These are phyloP conservation scores for Alternaria rosae DNA, from an alignment of 2,329 filamentous ascomycete genomes.

Conservation along the genomic window DNA sequence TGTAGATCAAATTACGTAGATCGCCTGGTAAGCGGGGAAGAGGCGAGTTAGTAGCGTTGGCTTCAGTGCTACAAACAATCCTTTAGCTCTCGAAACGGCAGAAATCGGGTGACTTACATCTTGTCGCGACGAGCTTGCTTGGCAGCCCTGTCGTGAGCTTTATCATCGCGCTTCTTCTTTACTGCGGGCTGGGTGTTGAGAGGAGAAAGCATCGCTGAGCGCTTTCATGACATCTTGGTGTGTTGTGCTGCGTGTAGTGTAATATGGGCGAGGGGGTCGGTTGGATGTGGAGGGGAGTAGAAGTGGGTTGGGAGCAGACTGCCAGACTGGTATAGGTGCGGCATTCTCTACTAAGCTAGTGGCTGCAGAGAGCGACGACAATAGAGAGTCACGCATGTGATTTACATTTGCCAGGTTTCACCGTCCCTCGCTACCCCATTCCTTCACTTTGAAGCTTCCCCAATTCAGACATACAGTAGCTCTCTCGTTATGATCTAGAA, in stretches of 20 bases:
- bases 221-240: neutral
- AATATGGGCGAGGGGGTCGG: neutral
- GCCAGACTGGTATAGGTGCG: neutral
- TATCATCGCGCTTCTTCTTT: neutral
- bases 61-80: neutral
- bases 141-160: neutral
- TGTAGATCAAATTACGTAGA: neutral
- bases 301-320: neutral
- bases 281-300: neutral
- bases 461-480: neutral
- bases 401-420: neutral
- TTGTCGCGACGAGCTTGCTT: neutral
- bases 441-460: neutral
- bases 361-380: neutral
- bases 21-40: neutral
- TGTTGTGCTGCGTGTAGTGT: neutral
- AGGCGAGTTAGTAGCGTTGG: neutral
- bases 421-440: neutral
- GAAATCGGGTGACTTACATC: neutral
- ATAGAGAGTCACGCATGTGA: neutral
- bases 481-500: neutral
- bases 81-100: neutral
- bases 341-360: neutral
- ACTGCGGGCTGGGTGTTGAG: neutral
- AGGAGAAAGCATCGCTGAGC: neutral